Percentiles rank a stretch among this genome's conserved stretches.
Conservation (phyloP, 306 rosid genomes). For the Vachellia collinsii region DNA sequence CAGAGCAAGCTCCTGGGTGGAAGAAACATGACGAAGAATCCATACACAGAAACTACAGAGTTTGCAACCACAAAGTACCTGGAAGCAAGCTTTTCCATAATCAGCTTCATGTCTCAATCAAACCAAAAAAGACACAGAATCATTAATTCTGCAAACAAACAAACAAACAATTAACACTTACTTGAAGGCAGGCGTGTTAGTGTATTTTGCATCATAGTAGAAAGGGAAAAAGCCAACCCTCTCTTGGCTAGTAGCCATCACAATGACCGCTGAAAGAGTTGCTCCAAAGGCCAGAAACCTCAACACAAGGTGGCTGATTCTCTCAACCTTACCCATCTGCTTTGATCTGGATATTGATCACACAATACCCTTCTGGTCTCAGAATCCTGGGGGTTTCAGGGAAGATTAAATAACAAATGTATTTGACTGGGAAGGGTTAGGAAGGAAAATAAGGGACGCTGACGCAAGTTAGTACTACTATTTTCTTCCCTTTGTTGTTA, state of each 20-base stretch:
- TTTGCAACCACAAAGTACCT: constrained; percentile 82
- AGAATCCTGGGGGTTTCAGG: constrained; percentile 21
- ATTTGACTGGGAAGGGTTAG: constrained; percentile 36
- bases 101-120: background rate
- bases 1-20: constrained; percentile 73
- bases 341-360: constrained; percentile 21
- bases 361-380: background rate
- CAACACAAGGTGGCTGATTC: constrained; percentile 52
- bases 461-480: constrained; percentile 6
- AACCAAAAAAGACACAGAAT: background rate
- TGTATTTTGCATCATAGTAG: constrained; percentile 69
- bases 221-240: constrained; percentile 42
- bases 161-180: constrained; percentile 28
- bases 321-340: constrained; percentile 47
- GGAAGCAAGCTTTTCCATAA: background rate
- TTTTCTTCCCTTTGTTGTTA: constrained; percentile 33
- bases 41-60: constrained; percentile 65
- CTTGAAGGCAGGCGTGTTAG: constrained; percentile 71
- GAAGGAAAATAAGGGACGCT: constrained; percentile 42
- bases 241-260: constrained; percentile 82
- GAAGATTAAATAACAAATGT: constrained; percentile 12
- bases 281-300: constrained; percentile 73
- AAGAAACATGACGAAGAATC: constrained; percentile 74
- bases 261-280: constrained; percentile 67
- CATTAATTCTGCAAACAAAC: background rate